Percentiles rank a stretch among this genome's conserved stretches.
Conservation (phyloP, 2,329 filamentous ascomycete species). For the Monascus ruber region DNA sequence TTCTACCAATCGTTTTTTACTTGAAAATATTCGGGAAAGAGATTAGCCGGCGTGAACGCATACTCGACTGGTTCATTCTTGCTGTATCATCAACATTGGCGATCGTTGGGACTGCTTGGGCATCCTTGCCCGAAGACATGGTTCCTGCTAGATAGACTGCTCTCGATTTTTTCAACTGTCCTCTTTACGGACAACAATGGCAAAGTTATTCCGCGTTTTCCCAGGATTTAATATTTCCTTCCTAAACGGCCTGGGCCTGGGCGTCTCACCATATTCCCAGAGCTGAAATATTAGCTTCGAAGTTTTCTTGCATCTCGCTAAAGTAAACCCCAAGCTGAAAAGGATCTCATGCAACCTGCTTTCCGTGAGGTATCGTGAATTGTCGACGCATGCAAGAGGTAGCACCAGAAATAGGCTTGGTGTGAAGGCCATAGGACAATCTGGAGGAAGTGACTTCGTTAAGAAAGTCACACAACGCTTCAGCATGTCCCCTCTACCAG, state of each 20-base stretch:
- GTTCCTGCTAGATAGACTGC: conserved; percentile 40
- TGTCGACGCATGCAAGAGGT: conserved; percentile 74
- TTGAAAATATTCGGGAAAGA: conserved; percentile 75
- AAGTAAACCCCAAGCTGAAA: conserved; percentile 60
- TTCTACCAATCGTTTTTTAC: conserved; percentile 80
- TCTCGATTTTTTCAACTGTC: conserved; percentile 4
- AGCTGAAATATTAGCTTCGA: conserved; percentile 80
- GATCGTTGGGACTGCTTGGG: conserved; percentile 70
- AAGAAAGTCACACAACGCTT: conserved; percentile 62
- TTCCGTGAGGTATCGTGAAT: conserved; percentile 81
- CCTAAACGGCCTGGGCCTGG: conserved; percentile 36
- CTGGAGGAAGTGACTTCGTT: conserved; percentile 16
- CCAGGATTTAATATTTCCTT: conserved; percentile 74
- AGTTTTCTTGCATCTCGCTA: conserved; percentile 58
- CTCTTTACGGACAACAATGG: conserved; percentile 50
- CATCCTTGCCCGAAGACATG: conserved; percentile 69
- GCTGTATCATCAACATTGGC: conserved; percentile 59
- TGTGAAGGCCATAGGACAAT: conserved; percentile 17
- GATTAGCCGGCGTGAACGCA: conserved; percentile 51
- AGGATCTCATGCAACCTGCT: conserved; percentile 60
- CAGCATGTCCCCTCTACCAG: conserved; percentile 73
- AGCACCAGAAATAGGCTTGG: conserved; percentile 73
- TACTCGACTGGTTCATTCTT: conserved; percentile 59
- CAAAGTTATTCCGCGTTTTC: conserved; percentile 76
- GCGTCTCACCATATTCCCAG: conserved; percentile 48